Evolutionary conservation across 208 protist genomes (phyloP).

Genomic region (Trypanosoma mega): DNA sequence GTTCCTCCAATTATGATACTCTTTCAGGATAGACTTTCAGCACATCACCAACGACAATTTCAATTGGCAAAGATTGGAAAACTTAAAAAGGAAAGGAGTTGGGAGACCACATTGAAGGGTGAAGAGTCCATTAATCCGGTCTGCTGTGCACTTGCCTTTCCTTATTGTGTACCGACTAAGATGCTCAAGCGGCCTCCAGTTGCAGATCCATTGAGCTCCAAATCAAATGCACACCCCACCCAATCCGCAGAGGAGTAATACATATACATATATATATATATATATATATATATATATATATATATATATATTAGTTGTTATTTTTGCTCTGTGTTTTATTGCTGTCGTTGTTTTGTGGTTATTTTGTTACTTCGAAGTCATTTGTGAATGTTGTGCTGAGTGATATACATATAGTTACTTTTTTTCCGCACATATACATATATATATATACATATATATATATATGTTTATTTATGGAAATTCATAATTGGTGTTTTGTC

Average conservation of each 20-base stretch:
- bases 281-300: constrained; percentile 8
- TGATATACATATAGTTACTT: too few relatives aligned
- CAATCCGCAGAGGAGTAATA: constrained; percentile 12
- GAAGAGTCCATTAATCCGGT: constrained; percentile 63
- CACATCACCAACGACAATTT: constrained; percentile 78
- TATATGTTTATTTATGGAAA: too few relatives aligned
- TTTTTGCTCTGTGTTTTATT: constrained; percentile 12
- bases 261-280: not conserved
- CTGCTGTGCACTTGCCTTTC: constrained; percentile 81
- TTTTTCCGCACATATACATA: too few relatives aligned
- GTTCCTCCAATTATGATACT: constrained; percentile 80
- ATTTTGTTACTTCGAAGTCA: too few relatives aligned
- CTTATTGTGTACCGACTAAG: constrained; percentile 84
- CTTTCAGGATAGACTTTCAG: constrained; percentile 83
- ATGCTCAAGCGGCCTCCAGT: constrained; percentile 57
- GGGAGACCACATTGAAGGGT: constrained; percentile 47
- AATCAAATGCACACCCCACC: constrained; percentile 9
- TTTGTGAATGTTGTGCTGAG: too few relatives aligned
- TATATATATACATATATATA: too few relatives aligned
- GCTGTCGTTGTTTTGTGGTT: constrained; percentile 10
- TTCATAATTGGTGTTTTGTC: too few relatives aligned
- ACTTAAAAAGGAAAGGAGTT: constrained; percentile 59
- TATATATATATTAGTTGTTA: not conserved
- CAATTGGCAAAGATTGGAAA: constrained; percentile 83
- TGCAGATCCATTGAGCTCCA: constrained; percentile 64